phyloP scores from a whole-genome alignment of 1,139 yeast genomes.

The Eremothecium gossypii region DNA sequence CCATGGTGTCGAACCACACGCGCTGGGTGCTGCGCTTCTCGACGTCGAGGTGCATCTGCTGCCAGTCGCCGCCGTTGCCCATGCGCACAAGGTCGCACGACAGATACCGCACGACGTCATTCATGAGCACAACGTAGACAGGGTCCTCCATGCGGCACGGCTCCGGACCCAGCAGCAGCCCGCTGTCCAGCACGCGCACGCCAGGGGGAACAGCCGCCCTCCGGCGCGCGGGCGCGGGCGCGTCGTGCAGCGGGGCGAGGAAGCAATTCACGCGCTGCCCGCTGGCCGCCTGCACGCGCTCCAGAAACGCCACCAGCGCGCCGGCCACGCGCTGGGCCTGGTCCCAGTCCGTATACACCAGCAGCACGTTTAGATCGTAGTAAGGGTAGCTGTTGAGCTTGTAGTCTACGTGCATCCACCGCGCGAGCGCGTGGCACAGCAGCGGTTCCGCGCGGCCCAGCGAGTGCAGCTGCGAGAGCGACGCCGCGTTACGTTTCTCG shows the following conservation, averaged over 20 bases:
- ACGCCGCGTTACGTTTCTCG: slow-evolving; percentile 7
- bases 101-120: slow-evolving; percentile 22
- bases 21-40: background rate
- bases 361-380: slow-evolving; percentile 25
- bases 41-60: slow-evolving; percentile 19
- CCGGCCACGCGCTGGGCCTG: slow-evolving; percentile 15
- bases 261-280: slow-evolving; percentile 19
- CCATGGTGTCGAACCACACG: slow-evolving; percentile 13
- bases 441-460: slow-evolving; percentile 15
- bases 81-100: slow-evolving; percentile 23
- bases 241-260: slow-evolving; percentile 22
- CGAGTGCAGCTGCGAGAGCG: slow-evolving; percentile 9
- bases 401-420: slow-evolving; percentile 26
- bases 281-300: slow-evolving; percentile 13
- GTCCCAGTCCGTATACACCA: slow-evolving; percentile 22
- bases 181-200: slow-evolving; percentile 4
- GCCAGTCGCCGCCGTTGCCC: slow-evolving; percentile 13
- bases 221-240: background rate
- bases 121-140: slow-evolving; percentile 21
- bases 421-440: slow-evolving; percentile 22
- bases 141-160: slow-evolving; percentile 23
- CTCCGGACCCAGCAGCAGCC: slow-evolving; percentile 4
- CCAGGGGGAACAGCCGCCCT: background rate
- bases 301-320: slow-evolving; percentile 16
- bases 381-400: slow-evolving; percentile 27